These are phyloP conservation scores for Cucumis hystrix DNA, from an alignment of 306 rosid genomes.

Conservation along the genomic window DNA sequence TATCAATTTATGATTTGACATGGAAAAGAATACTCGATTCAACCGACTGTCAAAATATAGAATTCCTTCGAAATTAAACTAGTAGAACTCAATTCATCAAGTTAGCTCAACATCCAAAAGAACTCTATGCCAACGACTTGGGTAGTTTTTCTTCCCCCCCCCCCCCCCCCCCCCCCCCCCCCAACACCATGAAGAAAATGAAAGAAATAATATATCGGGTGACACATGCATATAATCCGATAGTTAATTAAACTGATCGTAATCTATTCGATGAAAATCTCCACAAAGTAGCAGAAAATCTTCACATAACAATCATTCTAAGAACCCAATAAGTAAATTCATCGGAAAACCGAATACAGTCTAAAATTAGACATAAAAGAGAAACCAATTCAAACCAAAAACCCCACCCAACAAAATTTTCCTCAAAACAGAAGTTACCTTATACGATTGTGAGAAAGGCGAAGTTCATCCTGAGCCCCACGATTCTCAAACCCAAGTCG, in stretches of 20 bases:
- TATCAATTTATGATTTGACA: not conserved
- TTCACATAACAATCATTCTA: not conserved
- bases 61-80: not conserved
- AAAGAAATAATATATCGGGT: not conserved
- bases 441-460: conserved; percentile 2
- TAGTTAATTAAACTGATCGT: not conserved
- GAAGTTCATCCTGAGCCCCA: conserved; percentile 7
- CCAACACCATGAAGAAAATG: not conserved
- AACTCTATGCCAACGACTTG: not conserved
- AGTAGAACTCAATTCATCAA: not conserved
- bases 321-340: not conserved
- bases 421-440: conserved; percentile 15
- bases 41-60: not conserved
- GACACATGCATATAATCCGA: not conserved
- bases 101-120: not conserved
- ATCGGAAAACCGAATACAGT: not conserved
- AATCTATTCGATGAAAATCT: not conserved
- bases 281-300: not conserved
- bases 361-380: not conserved
- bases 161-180: no score
- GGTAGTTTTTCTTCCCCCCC: not conserved
- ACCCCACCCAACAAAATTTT: not conserved
- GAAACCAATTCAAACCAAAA: not conserved
- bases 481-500: conserved; percentile 7
- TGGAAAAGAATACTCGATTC: not conserved